These are phyloP conservation scores for Testicularia cyperi DNA, from an alignment of 1,284 basidiomycete species.

Conservation along the genomic window DNA sequence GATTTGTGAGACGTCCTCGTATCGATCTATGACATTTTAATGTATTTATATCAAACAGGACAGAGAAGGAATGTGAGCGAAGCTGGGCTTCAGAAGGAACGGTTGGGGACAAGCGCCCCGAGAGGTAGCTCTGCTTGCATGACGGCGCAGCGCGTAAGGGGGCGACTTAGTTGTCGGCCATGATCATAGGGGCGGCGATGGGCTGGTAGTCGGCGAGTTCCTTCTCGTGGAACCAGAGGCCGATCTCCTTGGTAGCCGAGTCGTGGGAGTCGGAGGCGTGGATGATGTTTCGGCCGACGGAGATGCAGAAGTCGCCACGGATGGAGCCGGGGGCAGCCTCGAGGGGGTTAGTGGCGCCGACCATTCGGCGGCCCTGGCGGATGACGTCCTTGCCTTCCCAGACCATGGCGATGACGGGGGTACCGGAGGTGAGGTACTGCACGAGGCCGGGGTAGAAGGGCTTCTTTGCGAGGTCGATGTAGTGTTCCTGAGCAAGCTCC, in stretches of 20 bases:
- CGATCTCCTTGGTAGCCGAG: slow-evolving; percentile 63
- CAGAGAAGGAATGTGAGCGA: no score
- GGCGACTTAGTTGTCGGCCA: slow-evolving; percentile 48
- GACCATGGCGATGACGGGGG: slow-evolving; percentile 56
- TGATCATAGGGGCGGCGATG: slow-evolving; percentile 54
- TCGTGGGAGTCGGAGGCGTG: slow-evolving; percentile 64
- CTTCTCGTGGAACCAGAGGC: slow-evolving; percentile 62
- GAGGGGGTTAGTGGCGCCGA: slow-evolving; percentile 55
- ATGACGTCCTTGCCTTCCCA: slow-evolving; percentile 58
- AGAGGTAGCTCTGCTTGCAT: no score
- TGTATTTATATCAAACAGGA: no score
- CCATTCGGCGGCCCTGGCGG: slow-evolving; percentile 53
- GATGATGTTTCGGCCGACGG: slow-evolving; percentile 62
- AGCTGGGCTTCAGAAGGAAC: background rate
- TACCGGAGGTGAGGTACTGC: slow-evolving; percentile 52
- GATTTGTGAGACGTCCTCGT: no score
- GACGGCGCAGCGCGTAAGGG: no score
- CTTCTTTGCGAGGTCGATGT: slow-evolving; percentile 49
- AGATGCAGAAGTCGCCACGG: slow-evolving; percentile 51
- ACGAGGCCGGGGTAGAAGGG: slow-evolving; percentile 52
- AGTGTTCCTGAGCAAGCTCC: slow-evolving; percentile 53
- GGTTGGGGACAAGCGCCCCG: no score
- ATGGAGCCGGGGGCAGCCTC: slow-evolving; percentile 50
- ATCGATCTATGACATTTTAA: no score
- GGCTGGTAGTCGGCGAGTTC: slow-evolving; percentile 63